A percentile compares a stretch with the other conserved stretches of the same genome.
These are phyloP conservation scores for Leccinum disarticulatum DNA, from an alignment of 768 basidiomycete genomes.

Conservation along the genomic window DNA sequence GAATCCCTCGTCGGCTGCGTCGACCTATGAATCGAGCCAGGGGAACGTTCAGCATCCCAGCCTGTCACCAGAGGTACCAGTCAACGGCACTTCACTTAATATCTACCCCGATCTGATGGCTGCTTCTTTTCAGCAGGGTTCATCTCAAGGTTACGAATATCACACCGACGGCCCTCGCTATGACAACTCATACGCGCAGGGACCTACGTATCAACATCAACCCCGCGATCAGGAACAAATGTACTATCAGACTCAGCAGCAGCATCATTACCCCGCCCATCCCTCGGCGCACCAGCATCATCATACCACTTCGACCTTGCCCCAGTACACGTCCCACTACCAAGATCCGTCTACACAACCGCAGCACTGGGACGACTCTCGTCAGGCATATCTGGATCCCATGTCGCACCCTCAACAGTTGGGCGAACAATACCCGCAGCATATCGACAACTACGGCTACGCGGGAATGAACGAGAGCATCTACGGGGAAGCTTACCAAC, in stretches of 20 bases:
- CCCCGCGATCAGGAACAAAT: conserved; percentile 17
- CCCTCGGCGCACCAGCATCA: conserved; percentile 3
- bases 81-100: conserved; percentile 9
- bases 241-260: conserved; percentile 27
- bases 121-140: conserved; percentile 21
- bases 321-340: conserved; percentile 13
- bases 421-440: conserved; percentile 2
- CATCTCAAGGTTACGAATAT: conserved; percentile 13
- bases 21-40: conserved; percentile 8
- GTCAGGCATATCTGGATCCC: conserved; percentile 7
- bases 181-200: conserved; percentile 17
- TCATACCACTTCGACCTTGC: neutral
- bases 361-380: conserved; percentile 15
- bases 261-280: conserved; percentile 10
- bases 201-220: conserved; percentile 13
- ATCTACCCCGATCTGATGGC: conserved; percentile 12
- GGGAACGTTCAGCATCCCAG: neutral
- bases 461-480: neutral
- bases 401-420: neutral
- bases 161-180: conserved; percentile 14
- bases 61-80: neutral
- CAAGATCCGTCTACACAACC: conserved; percentile 10
- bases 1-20: neutral
- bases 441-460: conserved; percentile 4
- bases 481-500: conserved; percentile 12